Conservation (phyloP, 2,329 filamentous ascomycete genomes). For the Aspergillus sp. region DNA sequence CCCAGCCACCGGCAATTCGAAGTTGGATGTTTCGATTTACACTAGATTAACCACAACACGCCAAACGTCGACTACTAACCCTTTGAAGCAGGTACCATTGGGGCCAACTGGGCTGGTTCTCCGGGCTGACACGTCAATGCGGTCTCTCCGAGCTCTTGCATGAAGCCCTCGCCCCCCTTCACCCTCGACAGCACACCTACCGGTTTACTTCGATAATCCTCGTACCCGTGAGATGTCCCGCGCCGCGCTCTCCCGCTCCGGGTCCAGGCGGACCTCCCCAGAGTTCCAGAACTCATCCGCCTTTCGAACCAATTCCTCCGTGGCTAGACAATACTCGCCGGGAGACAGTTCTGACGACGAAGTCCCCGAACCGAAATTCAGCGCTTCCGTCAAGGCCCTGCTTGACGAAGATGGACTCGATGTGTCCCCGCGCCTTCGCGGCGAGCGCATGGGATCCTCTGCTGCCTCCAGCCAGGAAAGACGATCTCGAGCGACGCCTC, state of each 20-base stretch:
- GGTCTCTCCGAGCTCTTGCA: slow-evolving; percentile 19
- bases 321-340: slow-evolving; percentile 44
- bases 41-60: neutral
- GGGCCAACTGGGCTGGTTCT: slow-evolving; percentile 16
- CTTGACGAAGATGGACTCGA: slow-evolving; percentile 57
- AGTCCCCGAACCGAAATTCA: slow-evolving; percentile 86
- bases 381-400: slow-evolving; percentile 84
- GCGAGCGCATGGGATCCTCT: slow-evolving; percentile 28
- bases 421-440: slow-evolving; percentile 51
- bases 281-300: slow-evolving; percentile 23
- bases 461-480: slow-evolving; percentile 33
- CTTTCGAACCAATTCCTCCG: slow-evolving; percentile 23
- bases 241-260: slow-evolving; percentile 37
- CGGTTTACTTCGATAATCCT: slow-evolving; percentile 37
- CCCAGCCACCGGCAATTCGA: slow-evolving; percentile 10
- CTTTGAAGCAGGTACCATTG: slow-evolving; percentile 4
- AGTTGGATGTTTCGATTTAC: slow-evolving; percentile 9
- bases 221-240: slow-evolving; percentile 40
- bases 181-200: slow-evolving; percentile 34
- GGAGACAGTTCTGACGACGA: slow-evolving; percentile 95
- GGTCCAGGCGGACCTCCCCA: slow-evolving; percentile 37
- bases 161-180: slow-evolving; percentile 42
- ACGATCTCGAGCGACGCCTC: slow-evolving; percentile 39
- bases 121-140: slow-evolving; percentile 21
- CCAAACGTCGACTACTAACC: slow-evolving; percentile 8